A percentile compares a stretch with the other conserved stretches of the same genome.
phyloP scores from a whole-genome alignment of 441 rosid genomes.

The Populus hybrid region DNA sequence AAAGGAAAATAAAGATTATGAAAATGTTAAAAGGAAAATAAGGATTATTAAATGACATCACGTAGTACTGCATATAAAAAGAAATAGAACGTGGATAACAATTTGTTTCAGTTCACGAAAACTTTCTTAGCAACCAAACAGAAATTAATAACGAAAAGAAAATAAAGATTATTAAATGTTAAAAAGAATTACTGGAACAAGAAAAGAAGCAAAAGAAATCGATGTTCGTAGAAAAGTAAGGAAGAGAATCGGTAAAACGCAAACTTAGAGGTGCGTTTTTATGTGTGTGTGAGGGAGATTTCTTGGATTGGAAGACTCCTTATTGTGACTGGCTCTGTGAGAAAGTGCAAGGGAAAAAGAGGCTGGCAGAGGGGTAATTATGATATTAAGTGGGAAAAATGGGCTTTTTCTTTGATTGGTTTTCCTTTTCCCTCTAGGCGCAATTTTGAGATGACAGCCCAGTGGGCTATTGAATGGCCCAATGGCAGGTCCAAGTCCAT shows the following conservation, averaged over 20 bases:
- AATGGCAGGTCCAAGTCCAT: background rate
- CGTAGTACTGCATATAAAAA: background rate
- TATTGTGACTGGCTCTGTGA: background rate
- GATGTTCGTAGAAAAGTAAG: background rate
- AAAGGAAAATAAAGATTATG: too few species aligned
- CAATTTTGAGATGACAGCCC: background rate
- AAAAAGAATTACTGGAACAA: background rate
- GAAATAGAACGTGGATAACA: background rate
- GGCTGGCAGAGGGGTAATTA: too few species aligned
- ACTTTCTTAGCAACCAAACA: background rate
- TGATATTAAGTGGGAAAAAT: background rate
- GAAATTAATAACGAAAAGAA: background rate
- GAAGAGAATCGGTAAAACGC: background rate
- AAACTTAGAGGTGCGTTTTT: background rate
- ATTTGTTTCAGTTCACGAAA: background rate
- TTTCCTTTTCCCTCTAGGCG: background rate
- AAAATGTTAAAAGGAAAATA: too few species aligned
- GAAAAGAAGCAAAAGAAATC: background rate
- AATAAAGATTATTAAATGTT: background rate
- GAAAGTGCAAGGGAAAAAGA: background rate
- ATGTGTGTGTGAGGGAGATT: background rate
- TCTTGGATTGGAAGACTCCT: background rate
- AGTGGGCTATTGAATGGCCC: background rate
- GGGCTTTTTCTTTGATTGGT: background rate
- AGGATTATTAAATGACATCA: background rate